A percentile compares a stretch with the other conserved stretches of the same genome.
Evolutionary conservation across 805 yeast genomes (phyloP).

Genomic region (Kluyveromyces lactis): DNA sequence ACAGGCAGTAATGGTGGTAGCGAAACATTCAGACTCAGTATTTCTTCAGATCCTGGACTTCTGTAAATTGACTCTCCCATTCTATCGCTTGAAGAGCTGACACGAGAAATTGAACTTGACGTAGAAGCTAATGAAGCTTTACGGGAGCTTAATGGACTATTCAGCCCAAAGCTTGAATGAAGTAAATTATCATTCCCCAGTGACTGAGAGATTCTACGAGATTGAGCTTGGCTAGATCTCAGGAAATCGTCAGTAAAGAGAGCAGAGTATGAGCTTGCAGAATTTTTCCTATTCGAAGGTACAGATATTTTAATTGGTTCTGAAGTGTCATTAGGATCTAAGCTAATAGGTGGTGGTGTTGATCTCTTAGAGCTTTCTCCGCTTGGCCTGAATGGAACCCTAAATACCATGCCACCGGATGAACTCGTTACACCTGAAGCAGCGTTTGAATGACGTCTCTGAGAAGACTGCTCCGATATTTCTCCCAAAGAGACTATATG

Average conservation of each 20-base stretch:
- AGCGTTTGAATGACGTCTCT: conserved; percentile 4
- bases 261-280: conserved; percentile 12
- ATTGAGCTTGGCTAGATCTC: conserved; percentile 7
- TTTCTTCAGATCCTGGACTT: conserved; percentile 15
- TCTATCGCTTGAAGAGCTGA: conserved; percentile 27
- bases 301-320: background rate
- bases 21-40: conserved; percentile 21
- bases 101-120: conserved; percentile 22
- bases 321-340: conserved; percentile 1
- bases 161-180: background rate
- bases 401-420: conserved; percentile 36
- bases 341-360: conserved; percentile 29
- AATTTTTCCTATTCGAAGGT: background rate
- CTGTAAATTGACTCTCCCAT: conserved; percentile 24
- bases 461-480: background rate
- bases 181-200: background rate
- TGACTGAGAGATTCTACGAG: conserved; percentile 9
- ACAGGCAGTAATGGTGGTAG: conserved; percentile 51
- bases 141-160: conserved; percentile 25
- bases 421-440: conserved; percentile 24
- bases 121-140: conserved; percentile 33
- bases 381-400: conserved; percentile 54
- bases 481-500: background rate
- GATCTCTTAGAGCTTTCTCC: conserved; percentile 30
- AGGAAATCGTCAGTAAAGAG: conserved; percentile 8